Evolutionary conservation across 495 filamentous ascomycete genomes (phyloP).

Genomic region (Baudoinia panamericana): DNA sequence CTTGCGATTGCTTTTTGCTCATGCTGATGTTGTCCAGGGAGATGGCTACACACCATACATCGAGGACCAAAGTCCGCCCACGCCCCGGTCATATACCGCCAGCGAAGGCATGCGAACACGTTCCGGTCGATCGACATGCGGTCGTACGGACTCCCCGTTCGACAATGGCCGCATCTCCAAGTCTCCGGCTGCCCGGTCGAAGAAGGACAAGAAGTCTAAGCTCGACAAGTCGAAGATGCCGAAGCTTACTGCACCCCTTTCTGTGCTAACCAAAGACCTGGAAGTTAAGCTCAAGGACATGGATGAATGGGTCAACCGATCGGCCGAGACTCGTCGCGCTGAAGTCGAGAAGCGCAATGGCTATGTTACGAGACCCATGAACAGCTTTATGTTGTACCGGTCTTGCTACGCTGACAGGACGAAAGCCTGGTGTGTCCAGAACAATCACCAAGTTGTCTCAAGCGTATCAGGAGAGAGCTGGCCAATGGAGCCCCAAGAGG

Average conservation of each 20-base stretch:
- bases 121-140: conserved; percentile 34
- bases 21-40: conserved; percentile 1
- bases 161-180: conserved; percentile 29
- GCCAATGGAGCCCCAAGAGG: conserved; percentile 58
- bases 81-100: conserved; percentile 27
- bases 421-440: conserved; percentile 69
- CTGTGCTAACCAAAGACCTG: conserved; percentile 58
- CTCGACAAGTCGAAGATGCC: conserved; percentile 37
- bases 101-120: conserved; percentile 33
- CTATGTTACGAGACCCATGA: conserved; percentile 86
- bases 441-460: conserved; percentile 92
- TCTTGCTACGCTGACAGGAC: conserved; percentile 81
- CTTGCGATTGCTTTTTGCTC: too few relatives aligned
- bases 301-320: conserved; percentile 64
- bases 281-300: conserved; percentile 63
- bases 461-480: conserved; percentile 72
- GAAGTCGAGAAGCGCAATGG: conserved; percentile 60
- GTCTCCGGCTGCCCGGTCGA: conserved; percentile 36
- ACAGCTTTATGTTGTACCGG: conserved; percentile 96
- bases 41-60: conserved; percentile 10
- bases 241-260: conserved; percentile 56
- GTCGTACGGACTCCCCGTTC: conserved; percentile 21
- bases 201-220: conserved; percentile 37
- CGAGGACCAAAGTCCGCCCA: conserved; percentile 28
- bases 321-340: conserved; percentile 46